Conservation (phyloP, 805 yeast species). For the Myxozyma udenii region DNA sequence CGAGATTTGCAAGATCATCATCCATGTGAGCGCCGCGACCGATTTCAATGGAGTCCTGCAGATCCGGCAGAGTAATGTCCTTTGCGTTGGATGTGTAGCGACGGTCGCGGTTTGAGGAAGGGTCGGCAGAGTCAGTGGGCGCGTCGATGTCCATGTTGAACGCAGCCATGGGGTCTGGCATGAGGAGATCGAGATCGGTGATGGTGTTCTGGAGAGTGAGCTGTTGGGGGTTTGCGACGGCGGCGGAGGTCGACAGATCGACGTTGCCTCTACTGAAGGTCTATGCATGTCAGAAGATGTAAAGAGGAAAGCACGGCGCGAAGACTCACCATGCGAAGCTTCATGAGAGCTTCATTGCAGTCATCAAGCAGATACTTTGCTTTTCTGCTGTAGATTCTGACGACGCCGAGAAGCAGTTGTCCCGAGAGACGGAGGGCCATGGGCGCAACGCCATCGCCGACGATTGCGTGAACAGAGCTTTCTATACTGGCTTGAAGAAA, state of each 20-base stretch:
- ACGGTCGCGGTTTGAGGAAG: conserved; percentile 12
- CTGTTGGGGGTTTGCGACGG: conserved; percentile 56
- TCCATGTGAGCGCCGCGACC: conserved; percentile 50
- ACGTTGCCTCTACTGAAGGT: conserved; percentile 42
- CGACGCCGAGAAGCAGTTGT: conserved; percentile 81
- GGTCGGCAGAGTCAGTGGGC: conserved; percentile 25
- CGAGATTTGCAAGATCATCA: conserved; percentile 37
- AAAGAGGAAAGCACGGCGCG: not conserved
- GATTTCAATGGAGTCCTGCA: conserved; percentile 63
- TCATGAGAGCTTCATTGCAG: conserved; percentile 69
- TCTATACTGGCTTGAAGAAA: conserved; percentile 67
- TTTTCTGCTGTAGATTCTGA: conserved; percentile 78
- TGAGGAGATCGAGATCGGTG: conserved; percentile 63
- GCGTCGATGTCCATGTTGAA: conserved; percentile 34
- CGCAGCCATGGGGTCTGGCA: conserved; percentile 34
- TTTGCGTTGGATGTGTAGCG: conserved; percentile 22
- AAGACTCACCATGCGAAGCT: conserved; percentile 52
- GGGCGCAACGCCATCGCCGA: conserved; percentile 50
- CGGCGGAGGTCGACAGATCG: conserved; percentile 56
- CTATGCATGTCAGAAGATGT: too few relatives aligned
- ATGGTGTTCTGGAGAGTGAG: conserved; percentile 72
- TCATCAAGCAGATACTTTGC: conserved; percentile 81
- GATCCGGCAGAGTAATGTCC: conserved; percentile 34
- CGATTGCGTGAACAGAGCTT: conserved; percentile 64
- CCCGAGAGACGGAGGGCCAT: conserved; percentile 80